These are phyloP conservation scores for Nakaseomyces sp. DNA, from an alignment of 1,139 yeast species.

Conservation along the genomic window DNA sequence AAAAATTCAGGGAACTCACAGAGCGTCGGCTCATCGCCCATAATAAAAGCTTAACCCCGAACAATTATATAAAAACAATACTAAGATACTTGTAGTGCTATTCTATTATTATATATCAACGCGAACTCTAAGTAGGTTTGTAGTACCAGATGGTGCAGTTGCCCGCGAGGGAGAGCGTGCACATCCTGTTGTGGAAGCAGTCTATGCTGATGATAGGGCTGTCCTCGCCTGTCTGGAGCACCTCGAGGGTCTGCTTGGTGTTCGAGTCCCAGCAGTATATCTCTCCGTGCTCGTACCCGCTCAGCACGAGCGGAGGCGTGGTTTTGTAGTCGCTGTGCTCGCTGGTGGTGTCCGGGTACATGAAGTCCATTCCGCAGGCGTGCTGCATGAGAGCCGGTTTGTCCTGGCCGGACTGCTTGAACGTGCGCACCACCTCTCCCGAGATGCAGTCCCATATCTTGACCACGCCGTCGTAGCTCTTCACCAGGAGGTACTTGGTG, in stretches of 20 bases:
- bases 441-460: conserved; percentile 78
- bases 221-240: conserved; percentile 27
- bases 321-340: conserved; percentile 13
- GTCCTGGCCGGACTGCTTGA: conserved; percentile 27
- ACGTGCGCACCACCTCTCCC: conserved; percentile 72
- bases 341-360: conserved; percentile 28
- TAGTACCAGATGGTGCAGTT: conserved; percentile 24
- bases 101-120: too few species aligned
- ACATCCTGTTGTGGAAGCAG: conserved; percentile 35
- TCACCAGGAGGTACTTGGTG: conserved; percentile 68
- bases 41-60: conserved; percentile 1
- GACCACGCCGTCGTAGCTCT: conserved; percentile 71
- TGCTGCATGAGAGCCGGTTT: conserved; percentile 16
- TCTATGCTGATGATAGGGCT: conserved; percentile 46
- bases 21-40: conserved; percentile 2
- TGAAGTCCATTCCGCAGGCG: conserved; percentile 43
- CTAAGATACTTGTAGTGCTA: neutral
- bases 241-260: conserved; percentile 43
- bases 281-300: conserved; percentile 59
- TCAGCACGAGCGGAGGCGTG: conserved; percentile 36
- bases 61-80: neutral
- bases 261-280: conserved; percentile 72
- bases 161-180: conserved; percentile 40
- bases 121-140: neutral
- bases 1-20: neutral